Evolutionary conservation across 352 stramenopile genomes (phyloP).

Genomic region (Aphanomyces euteiches): DNA sequence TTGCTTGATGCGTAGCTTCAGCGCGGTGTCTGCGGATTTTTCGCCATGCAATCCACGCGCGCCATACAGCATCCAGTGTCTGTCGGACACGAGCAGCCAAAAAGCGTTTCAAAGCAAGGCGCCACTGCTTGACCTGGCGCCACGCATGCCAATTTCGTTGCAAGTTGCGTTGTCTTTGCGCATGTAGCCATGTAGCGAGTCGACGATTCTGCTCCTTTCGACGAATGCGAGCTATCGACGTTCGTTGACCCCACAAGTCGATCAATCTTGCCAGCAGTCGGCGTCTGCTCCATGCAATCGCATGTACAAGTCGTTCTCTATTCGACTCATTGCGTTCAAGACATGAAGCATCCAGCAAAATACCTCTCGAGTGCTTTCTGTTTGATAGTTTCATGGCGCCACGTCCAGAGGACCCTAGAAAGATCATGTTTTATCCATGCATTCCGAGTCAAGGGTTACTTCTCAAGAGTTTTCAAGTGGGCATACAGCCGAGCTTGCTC

Average conservation of each 20-base stretch:
- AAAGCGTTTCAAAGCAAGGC: background rate
- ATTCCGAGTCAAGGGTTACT: background rate
- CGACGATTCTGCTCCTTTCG: too few species aligned
- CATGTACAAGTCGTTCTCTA: too few species aligned
- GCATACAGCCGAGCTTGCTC: background rate
- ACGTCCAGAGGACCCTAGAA: constrained; percentile 4
- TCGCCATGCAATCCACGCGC: background rate
- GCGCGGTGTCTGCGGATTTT: too few species aligned
- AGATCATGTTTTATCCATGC: background rate
- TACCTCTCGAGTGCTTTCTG: background rate
- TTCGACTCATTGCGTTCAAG: too few species aligned
- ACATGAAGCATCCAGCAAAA: background rate
- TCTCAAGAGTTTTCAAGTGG: background rate
- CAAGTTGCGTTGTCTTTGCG: too few species aligned
- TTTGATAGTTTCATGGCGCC: background rate
- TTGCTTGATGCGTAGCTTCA: background rate
- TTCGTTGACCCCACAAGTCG: too few species aligned
- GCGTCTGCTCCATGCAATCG: too few species aligned
- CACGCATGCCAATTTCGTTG: background rate
- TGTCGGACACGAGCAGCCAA: background rate
- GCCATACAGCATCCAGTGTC: background rate
- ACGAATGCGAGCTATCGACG: too few species aligned
- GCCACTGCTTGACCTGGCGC: background rate
- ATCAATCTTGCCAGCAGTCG: too few species aligned
- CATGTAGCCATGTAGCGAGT: too few species aligned